These are phyloP conservation scores for Ceratopteris richardii DNA, from an alignment of 75 land plant species.

Conservation along the genomic window DNA sequence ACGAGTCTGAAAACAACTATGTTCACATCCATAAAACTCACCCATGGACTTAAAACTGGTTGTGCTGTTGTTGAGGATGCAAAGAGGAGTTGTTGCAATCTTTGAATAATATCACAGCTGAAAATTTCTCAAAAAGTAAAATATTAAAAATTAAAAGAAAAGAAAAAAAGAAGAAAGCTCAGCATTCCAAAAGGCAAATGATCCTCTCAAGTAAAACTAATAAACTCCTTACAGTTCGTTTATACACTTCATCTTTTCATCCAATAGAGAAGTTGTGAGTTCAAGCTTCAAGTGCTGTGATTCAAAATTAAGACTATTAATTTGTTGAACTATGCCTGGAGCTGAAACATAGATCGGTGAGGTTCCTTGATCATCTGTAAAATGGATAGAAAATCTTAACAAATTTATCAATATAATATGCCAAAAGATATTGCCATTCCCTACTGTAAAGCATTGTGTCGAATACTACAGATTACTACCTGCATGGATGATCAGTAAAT, in stretches of 20 bases:
- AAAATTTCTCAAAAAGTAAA: background rate
- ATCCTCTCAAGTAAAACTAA: background rate
- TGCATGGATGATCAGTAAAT: constrained; percentile 80
- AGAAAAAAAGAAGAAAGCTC: background rate
- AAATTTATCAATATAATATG: too few species aligned
- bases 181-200: background rate
- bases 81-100: constrained; percentile 88
- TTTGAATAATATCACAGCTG: constrained; percentile 79
- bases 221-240: constrained; percentile 71
- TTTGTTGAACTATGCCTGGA: constrained; percentile 95
- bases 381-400: constrained; percentile 1
- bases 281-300: constrained; percentile 57
- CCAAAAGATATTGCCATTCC: too few species aligned
- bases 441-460: too few species aligned
- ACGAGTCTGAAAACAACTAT: too few species aligned
- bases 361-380: constrained; percentile 75
- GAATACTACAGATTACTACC: constrained; percentile 36
- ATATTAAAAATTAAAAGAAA: too few species aligned
- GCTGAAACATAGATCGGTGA: constrained; percentile 82
- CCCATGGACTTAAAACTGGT: constrained; percentile 92
- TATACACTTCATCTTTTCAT: constrained; percentile 79
- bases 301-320: constrained; percentile 60
- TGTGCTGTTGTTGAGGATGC: constrained; percentile 97
- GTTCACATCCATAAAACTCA: too few species aligned
- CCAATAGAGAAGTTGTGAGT: constrained; percentile 72